Percentiles rank a stretch among this genome's conserved stretches.
Evolutionary conservation across 192 early-diverging fungal species (phyloP).

Genomic region (Pecoramyces ruminantium): DNA sequence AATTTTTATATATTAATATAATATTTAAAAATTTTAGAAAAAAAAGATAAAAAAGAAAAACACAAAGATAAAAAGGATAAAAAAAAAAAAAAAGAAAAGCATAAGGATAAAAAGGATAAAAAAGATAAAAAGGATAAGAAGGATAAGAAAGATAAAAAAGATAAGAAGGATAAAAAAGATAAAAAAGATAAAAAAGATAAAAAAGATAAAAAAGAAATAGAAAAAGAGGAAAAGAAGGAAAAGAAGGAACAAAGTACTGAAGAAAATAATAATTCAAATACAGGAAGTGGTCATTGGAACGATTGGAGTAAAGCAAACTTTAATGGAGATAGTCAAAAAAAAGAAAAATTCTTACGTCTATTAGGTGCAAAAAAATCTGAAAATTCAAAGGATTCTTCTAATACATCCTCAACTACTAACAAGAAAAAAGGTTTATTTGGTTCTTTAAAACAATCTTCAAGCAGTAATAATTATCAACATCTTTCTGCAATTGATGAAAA

Average conservation of each 20-base stretch:
- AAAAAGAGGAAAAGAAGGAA: constrained; percentile 10
- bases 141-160: constrained; percentile 4
- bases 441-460: neutral
- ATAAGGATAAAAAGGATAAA: neutral
- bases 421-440: neutral
- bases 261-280: neutral
- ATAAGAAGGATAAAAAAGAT: constrained; percentile 10
- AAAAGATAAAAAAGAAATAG: constrained; percentile 3
- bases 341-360: constrained; percentile 44
- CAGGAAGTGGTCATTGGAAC: constrained; percentile 25
- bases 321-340: constrained; percentile 26
- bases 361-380: constrained; percentile 34
- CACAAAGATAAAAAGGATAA: neutral
- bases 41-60: constrained; percentile 6
- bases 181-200: neutral
- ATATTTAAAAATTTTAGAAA: neutral
- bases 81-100: neutral
- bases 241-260: constrained; percentile 4
- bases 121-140: constrained; percentile 2
- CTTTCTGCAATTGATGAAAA: constrained; percentile 28
- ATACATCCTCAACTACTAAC: neutral
- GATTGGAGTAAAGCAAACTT: constrained; percentile 44
- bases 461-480: neutral
- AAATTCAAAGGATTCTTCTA: neutral
- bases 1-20: too few relatives aligned